These are phyloP conservation scores for Calamus simplicifolius DNA, from an alignment of 176 grass and related monocot species.

Conservation along the genomic window DNA sequence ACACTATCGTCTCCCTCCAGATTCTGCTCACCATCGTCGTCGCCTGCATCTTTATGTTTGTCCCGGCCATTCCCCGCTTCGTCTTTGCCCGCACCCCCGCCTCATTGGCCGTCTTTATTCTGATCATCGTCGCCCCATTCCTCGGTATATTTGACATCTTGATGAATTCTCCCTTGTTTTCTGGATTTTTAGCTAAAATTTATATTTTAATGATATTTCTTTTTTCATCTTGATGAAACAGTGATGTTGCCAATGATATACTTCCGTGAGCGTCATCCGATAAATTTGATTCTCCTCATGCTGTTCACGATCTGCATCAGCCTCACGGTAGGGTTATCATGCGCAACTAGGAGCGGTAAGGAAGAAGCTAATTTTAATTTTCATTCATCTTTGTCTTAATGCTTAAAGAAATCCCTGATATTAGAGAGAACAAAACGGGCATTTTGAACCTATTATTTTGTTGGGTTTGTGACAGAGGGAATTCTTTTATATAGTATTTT, in stretches of 20 bases:
- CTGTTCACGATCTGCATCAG: slow-evolving; percentile 60
- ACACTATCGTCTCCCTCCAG: slow-evolving; percentile 39
- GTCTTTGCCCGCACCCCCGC: slow-evolving; percentile 29
- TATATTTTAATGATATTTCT: neutral
- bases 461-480: too few species aligned
- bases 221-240: slow-evolving; percentile 14
- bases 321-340: slow-evolving; percentile 32
- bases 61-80: slow-evolving; percentile 31
- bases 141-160: slow-evolving; percentile 13
- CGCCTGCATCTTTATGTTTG: slow-evolving; percentile 26
- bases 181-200: neutral
- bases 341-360: slow-evolving; percentile 39
- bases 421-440: neutral
- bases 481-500: too few species aligned
- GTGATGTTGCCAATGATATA: slow-evolving; percentile 47
- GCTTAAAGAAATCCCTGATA: too few species aligned
- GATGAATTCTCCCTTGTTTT: neutral
- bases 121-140: slow-evolving; percentile 32
- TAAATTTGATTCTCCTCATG: slow-evolving; percentile 52
- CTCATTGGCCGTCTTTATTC: slow-evolving; percentile 31
- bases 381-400: neutral
- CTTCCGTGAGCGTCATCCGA: slow-evolving; percentile 40
- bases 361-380: neutral
- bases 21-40: slow-evolving; percentile 39
- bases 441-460: neutral